Percentiles rank a stretch among this genome's conserved stretches.
Evolutionary conservation across 1,284 basidiomycete species (phyloP).

Genomic region (Anthracocystis walkeri): DNA sequence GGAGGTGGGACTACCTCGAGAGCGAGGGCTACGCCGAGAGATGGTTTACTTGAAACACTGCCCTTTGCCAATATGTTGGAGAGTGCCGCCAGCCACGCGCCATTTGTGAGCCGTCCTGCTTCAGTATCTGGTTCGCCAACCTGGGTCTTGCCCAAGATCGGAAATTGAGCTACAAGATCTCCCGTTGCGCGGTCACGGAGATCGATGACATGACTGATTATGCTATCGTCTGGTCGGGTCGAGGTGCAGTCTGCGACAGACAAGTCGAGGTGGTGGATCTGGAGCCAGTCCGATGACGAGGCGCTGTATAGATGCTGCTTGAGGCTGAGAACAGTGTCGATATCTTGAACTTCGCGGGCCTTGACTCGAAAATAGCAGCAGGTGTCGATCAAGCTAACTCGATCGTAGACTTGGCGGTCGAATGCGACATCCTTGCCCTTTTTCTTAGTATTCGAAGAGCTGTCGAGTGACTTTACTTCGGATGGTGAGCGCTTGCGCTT

Average conservation of each 20-base stretch:
- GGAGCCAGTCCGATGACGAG: not conserved
- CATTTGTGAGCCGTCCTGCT: conserved; percentile 33
- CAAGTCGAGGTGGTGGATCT: conserved; percentile 18
- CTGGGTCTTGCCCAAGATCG: conserved; percentile 7
- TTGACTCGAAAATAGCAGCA: conserved; percentile 30
- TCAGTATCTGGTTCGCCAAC: not conserved
- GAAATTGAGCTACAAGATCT: conserved; percentile 16
- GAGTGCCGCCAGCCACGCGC: conserved; percentile 31
- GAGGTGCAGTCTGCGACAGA: not conserved
- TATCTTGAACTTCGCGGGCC: conserved; percentile 21
- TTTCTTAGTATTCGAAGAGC: not conserved
- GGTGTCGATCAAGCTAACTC: conserved; percentile 22
- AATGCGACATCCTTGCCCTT: not conserved
- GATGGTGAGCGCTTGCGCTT: conserved; percentile 26
- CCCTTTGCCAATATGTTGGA: conserved; percentile 3
- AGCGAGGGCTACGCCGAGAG: not conserved
- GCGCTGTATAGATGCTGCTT: conserved; percentile 5
- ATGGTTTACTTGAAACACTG: not conserved
- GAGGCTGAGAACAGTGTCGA: conserved; percentile 18
- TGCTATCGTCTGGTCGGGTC: conserved; percentile 8
- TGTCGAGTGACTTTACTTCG: not conserved
- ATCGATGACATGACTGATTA: conserved; percentile 13
- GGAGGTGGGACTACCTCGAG: conserved; percentile 19
- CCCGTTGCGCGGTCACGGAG: conserved; percentile 10
- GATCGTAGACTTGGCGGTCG: not conserved